Percentiles rank a stretch among this genome's conserved stretches.
Evolutionary conservation across 257 asterid species (phyloP).

Genomic region (Nicotiana tabacum): DNA sequence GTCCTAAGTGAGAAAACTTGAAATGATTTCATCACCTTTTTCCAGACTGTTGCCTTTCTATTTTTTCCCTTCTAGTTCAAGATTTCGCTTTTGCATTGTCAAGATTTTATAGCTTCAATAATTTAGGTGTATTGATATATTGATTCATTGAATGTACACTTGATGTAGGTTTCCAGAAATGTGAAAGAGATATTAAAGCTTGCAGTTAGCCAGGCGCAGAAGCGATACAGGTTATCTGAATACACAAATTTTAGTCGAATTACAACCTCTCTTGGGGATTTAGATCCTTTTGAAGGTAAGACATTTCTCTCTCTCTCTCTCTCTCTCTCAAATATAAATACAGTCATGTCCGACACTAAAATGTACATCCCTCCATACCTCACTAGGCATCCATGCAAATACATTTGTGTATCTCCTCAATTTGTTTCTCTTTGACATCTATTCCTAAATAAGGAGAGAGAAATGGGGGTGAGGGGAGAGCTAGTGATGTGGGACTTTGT

Average conservation of each 20-base stretch:
- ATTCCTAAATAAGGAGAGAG: neutral
- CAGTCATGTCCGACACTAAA: neutral
- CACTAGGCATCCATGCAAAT: neutral
- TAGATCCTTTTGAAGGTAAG: constrained; percentile 95
- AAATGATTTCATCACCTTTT: neutral
- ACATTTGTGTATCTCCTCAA: neutral
- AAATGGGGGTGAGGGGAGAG: neutral
- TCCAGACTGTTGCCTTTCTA: neutral
- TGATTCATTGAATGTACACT: constrained; percentile 11
- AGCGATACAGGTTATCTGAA: constrained; percentile 62
- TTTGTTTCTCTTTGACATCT: neutral
- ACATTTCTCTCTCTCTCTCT: neutral
- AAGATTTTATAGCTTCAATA: neutral
- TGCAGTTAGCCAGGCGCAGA: constrained; percentile 76
- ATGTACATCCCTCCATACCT: neutral
- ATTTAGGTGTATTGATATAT: constrained; percentile 6
- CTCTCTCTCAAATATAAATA: neutral
- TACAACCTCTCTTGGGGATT: constrained; percentile 55
- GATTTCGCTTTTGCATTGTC: neutral
- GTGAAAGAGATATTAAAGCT: constrained; percentile 84
- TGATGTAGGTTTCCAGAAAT: constrained; percentile 62
- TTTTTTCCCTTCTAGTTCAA: neutral
- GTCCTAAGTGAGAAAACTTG: constrained; percentile 4
- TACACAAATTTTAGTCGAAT: constrained; percentile 74
- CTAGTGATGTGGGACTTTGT: neutral